These are phyloP conservation scores for Musa itinerans DNA, from an alignment of 176 grass and related monocot species.

Conservation along the genomic window DNA sequence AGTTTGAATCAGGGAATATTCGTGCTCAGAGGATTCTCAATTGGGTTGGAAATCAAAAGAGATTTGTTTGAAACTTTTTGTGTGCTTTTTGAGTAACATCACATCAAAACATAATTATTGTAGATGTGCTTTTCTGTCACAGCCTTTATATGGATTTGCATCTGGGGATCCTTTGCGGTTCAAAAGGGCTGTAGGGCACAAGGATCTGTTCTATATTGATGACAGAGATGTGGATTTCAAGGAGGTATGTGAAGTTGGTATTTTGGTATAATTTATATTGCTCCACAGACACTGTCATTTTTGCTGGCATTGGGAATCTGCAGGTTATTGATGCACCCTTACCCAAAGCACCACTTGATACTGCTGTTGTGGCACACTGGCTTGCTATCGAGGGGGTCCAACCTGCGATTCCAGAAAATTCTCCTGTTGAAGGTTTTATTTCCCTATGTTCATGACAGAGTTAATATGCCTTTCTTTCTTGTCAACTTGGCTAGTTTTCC, in stretches of 20 bases:
- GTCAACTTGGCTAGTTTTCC: not conserved
- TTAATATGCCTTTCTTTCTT: not conserved
- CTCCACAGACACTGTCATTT: not conserved
- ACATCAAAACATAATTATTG: constrained; percentile 1
- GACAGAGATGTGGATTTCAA: constrained; percentile 90
- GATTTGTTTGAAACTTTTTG: not conserved
- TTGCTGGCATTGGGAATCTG: constrained; percentile 14
- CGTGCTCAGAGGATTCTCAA: not conserved
- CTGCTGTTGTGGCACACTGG: constrained; percentile 80
- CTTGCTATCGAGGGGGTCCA: constrained; percentile 92
- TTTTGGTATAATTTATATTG: not conserved
- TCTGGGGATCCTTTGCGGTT: constrained; percentile 74
- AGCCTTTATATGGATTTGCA: constrained; percentile 94
- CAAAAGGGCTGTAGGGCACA: constrained; percentile 81
- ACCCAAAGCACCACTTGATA: constrained; percentile 83
- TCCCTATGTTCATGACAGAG: not conserved
- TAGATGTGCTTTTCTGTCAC: constrained; percentile 20
- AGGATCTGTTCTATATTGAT: constrained; percentile 92
- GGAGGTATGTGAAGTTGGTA: constrained; percentile 35
- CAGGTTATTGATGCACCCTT: constrained; percentile 69
- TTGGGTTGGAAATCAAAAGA: not conserved
- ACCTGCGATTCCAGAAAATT: constrained; percentile 93
- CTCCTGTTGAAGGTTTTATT: constrained; percentile 62
- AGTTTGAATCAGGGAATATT: not conserved
- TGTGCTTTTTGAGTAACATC: not conserved